A percentile compares a stretch with the other conserved stretches of the same genome.
phyloP scores from a whole-genome alignment of 2,329 filamentous ascomycete genomes.

The Dactylellina drechsleri region DNA sequence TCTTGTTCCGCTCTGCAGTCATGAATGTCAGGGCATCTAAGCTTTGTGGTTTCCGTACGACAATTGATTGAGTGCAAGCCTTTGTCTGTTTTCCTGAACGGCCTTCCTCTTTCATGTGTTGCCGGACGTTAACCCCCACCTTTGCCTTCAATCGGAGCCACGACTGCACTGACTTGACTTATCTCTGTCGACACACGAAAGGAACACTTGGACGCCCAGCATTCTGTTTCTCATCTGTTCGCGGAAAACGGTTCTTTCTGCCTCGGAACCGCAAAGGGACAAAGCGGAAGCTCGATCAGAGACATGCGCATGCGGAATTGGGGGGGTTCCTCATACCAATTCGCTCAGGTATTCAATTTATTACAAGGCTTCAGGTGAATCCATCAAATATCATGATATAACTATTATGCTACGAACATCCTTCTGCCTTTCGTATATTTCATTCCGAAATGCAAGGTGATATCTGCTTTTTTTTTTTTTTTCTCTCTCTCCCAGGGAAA shows the following conservation, averaged over 20 bases:
- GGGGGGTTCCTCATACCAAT: conserved; percentile 32
- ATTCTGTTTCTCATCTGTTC: conserved; percentile 27
- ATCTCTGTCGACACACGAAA: conserved; percentile 20
- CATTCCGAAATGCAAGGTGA: conserved; percentile 14
- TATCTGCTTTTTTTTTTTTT: background rate
- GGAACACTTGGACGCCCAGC: conserved; percentile 32
- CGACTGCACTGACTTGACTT: background rate
- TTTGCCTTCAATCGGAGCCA: background rate
- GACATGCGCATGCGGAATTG: conserved; percentile 8
- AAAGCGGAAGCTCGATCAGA: conserved; percentile 46
- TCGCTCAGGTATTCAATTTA: conserved; percentile 3
- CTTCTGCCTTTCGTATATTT: conserved; percentile 4
- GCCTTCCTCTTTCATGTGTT: conserved; percentile 51
- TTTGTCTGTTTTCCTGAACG: conserved; percentile 1
- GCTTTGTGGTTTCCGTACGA: too few species aligned
- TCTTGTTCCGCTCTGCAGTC: too few species aligned
- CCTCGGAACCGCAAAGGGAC: conserved; percentile 13
- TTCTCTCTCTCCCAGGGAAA: background rate
- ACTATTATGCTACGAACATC: background rate
- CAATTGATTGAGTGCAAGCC: background rate
- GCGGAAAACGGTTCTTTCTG: conserved; percentile 29
- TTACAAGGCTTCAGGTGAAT: conserved; percentile 20
- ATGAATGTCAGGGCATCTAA: too few species aligned
- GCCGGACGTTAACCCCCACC: conserved; percentile 31
- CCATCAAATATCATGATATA: conserved; percentile 23